Evolutionary conservation across 2,329 filamentous ascomycete genomes (phyloP), one percentile per base, ranked within the genome.

Genomic region (Botrytis tulipae): DNA sequence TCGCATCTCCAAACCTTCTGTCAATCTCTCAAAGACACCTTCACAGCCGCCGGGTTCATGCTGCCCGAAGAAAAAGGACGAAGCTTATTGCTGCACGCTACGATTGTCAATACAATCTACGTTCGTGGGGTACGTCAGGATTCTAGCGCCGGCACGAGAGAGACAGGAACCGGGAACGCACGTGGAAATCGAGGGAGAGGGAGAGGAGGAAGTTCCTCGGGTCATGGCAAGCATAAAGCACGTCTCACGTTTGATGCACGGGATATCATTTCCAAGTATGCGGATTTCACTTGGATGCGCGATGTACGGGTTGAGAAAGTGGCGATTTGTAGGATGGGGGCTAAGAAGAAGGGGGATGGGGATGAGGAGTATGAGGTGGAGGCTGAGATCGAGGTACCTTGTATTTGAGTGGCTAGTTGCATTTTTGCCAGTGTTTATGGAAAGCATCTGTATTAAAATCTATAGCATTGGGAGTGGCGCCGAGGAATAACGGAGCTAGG

Each of bases 311-410:
- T 97, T n/a, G 89, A 93, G 73, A 88, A 85, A 74, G 83, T 98
- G 59, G 90, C 91, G 67, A 90, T 98, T 54, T 98, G 94, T 80
- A 90, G 89, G 80, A 97, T 98, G 95, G 94, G 95, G 0, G 94
- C 94, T 16, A 92, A 90, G 85, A 90, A 73, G 66, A 60, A 69
- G 37, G 76, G 74, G 54, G 74, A 75, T 67, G 78, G 75, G 42
- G 74, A 78, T 22, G 77, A 80, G 72, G 76, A 75, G 46, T 81
- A 81, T 77, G 76, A 75, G 22, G 77, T 78, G 18, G 80, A 79
- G 62, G 78, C 75, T 32, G 73, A 77, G 68, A 74, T 79, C 32
- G 73, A 74, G 12, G 74, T 80, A 70, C 76, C 76, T 70, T 75
- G 63, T 16, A 29, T 12, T 32, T 59, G 67, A 42, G 37, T 9